Evolutionary conservation across 1,139 yeast genomes (phyloP).

Genomic region (Nakaseomyces kungkrabaensis): DNA sequence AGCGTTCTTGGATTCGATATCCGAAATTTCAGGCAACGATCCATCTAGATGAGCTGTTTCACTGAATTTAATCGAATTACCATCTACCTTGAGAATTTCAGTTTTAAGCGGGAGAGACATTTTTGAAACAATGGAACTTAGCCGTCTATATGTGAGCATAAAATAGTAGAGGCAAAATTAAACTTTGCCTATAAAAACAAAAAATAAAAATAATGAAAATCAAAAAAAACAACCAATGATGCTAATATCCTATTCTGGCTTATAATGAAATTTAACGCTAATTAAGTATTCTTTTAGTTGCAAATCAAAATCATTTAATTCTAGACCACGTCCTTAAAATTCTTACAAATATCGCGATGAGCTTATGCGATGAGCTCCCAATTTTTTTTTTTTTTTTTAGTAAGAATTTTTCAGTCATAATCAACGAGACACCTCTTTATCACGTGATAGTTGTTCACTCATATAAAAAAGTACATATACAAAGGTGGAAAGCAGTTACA

Average conservation of each 20-base stretch:
- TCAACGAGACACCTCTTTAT: neutral
- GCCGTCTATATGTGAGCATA: neutral
- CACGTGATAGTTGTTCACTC: neutral
- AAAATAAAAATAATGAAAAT: neutral
- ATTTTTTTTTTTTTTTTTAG: too few species aligned
- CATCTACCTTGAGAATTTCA: constrained; percentile 38
- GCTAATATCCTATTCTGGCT: too few species aligned
- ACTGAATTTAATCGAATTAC: constrained; percentile 34
- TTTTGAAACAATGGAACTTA: neutral
- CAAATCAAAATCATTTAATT: neutral
- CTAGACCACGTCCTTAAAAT: neutral
- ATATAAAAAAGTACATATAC: too few species aligned
- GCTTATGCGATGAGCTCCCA: neutral
- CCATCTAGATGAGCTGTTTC: constrained; percentile 28
- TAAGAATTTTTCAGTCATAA: neutral
- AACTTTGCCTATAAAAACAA: neutral
- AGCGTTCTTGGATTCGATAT: constrained; percentile 40
- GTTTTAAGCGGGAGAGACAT: constrained; percentile 24
- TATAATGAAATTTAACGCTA: too few species aligned
- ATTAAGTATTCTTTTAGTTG: too few species aligned
- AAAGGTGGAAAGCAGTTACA: too few species aligned
- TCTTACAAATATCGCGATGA: neutral
- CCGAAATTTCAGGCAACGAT: constrained; percentile 38
- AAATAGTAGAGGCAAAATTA: neutral
- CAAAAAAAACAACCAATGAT: too few species aligned